phyloP scores from a whole-genome alignment of 1,284 basidiomycete genomes.

The Limonomyces culmigenus region DNA sequence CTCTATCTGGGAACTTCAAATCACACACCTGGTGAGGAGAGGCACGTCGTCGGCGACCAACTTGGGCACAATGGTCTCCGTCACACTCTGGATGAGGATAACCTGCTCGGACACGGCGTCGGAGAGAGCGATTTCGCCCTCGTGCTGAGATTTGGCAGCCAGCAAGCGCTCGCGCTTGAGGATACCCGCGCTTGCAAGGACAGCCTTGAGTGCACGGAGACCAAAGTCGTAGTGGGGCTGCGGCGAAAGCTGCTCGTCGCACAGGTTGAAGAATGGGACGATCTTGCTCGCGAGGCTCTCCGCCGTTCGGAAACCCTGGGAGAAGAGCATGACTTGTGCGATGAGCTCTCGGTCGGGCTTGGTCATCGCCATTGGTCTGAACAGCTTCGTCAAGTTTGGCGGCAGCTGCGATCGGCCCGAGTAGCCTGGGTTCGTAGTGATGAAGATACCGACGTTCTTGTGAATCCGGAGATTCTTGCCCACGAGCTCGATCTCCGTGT shows the following conservation, averaged over 20 bases:
- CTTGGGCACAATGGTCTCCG: conserved; percentile 97
- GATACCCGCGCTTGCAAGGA: conserved; percentile 92
- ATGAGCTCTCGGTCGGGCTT: conserved; percentile 96
- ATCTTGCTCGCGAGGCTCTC: conserved; percentile 94
- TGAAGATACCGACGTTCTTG: conserved; percentile 91
- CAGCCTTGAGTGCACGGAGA: conserved; percentile 92
- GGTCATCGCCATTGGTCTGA: conserved; percentile 98
- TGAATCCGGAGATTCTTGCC: conserved; percentile 90
- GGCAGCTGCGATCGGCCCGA: conserved; percentile 95
- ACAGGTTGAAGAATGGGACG: conserved; percentile 98
- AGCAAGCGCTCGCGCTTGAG: conserved; percentile 84
- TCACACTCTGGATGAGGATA: conserved; percentile 97
- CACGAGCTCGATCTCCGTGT: conserved; percentile 88
- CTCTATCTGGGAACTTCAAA: neutral
- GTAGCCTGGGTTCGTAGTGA: conserved; percentile 97
- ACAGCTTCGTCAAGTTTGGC: conserved; percentile 91
- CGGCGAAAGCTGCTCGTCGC: conserved; percentile 89
- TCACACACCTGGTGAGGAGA: conserved; percentile 66
- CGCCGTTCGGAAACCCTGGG: conserved; percentile 96
- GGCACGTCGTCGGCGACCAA: conserved; percentile 96
- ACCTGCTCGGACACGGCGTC: conserved; percentile 79
- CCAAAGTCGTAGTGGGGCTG: conserved; percentile 99
- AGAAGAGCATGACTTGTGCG: conserved; percentile 98
- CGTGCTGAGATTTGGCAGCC: conserved; percentile 19
- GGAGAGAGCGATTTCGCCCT: conserved; percentile 35